phyloP scores from a whole-genome alignment of 768 basidiomycete genomes.

The Boletus vermiculosoides region DNA sequence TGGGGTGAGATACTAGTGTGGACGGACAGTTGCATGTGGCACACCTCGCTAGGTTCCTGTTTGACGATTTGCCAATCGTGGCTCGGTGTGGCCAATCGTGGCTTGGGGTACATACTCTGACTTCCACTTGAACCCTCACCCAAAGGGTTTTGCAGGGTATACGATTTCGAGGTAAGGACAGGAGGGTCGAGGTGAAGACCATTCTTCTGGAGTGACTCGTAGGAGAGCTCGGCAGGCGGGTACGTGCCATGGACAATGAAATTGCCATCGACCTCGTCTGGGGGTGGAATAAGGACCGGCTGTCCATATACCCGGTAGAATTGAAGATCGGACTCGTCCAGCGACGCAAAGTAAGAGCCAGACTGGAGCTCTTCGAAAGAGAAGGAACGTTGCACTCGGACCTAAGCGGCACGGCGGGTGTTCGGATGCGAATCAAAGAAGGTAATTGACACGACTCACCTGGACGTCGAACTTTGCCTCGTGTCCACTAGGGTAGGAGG shows the following conservation, averaged over 20 bases:
- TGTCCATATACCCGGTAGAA: conserved; percentile 35
- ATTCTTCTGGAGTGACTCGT: neutral
- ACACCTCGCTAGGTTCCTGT: conserved; percentile 28
- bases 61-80: conserved; percentile 26
- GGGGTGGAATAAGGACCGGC: conserved; percentile 30
- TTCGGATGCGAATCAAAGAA: neutral
- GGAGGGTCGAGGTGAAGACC: conserved; percentile 8
- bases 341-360: conserved; percentile 27
- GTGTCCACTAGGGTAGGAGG: conserved; percentile 5
- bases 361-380: conserved; percentile 37
- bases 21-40: neutral
- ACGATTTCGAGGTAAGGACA: conserved; percentile 24
- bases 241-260: conserved; percentile 16
- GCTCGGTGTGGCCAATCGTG: neutral
- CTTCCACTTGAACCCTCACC: conserved; percentile 12
- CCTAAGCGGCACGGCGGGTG: conserved; percentile 12
- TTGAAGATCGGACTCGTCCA: conserved; percentile 35
- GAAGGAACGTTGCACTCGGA: conserved; percentile 32
- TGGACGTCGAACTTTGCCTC: conserved; percentile 27
- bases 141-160: conserved; percentile 29
- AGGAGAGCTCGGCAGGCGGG: neutral
- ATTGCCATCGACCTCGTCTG: conserved; percentile 22
- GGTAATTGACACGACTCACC: conserved; percentile 1
- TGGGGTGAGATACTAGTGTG: conserved; percentile 10
- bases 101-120: neutral